Base-by-base conservation (phyloP, 805 yeast species). In the Yamadazyma scolyti region DNA sequence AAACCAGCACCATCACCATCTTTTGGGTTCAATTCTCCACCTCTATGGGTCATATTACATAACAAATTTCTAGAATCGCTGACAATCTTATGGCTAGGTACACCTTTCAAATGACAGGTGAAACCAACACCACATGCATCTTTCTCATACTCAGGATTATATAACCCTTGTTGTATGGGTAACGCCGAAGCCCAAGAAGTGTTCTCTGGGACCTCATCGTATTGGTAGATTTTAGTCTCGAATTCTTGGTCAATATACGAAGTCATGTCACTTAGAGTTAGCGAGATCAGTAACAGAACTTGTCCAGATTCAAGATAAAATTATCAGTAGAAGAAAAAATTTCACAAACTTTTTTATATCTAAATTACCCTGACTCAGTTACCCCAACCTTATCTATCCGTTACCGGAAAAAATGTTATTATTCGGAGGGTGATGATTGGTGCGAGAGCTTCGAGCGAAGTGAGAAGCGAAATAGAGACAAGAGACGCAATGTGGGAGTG, bases 1-100 rank as follows among this genome's bases (percentile, higher is more conserved):
- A 90, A 87, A 59, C 98, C 98, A 16, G 98, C 98, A 62, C 98
- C 98, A 56, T 90, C 98, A 61, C 98, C 98, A 57, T 90, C 96
- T 50, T 88, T 78, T 14, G 97, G 95, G 53, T 89, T 96, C 37
- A 96, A 95, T 39, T 89, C 96, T 23, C 97, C 97, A 55, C 98
- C 98, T 66, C 98, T 79, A 61, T 90, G 98, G 40, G 97, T 85
- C 98, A 90, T 93, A 65, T 93, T 90, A 68, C 97, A 89, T 33
- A 90, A 77, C 50, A 90, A 67, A 54, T 75, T 77, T 46, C 78
- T 71, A 24, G 96, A 96, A 65, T 93, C 97, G 24, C 94, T 79
- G 38, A 90, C 88, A 47, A 90, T 87, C 55, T 89, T 88, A 68
- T 93, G 98, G 32, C 94, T 81, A 16, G 79, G 75, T 18, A 70